A percentile compares a stretch with the other conserved stretches of the same genome.
Evolutionary conservation across 345 rosid genomes (phyloP).

Genomic region (Citrus reticulata): DNA sequence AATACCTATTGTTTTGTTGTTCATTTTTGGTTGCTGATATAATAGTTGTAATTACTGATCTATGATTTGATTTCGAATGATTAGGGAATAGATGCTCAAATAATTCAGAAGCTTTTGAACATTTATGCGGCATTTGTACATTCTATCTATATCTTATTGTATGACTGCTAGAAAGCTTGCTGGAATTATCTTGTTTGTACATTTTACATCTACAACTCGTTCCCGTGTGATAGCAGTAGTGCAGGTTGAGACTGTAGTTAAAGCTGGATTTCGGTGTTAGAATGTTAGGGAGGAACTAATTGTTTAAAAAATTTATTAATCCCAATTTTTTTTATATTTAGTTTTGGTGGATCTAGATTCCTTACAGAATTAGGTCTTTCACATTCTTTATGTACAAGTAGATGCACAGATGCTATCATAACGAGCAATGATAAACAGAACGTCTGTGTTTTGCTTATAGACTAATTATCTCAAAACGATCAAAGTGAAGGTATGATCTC

Average conservation of each 20-base stretch:
- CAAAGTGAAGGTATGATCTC: background rate
- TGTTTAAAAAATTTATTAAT: background rate
- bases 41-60: background rate
- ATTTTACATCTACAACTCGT: background rate
- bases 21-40: background rate
- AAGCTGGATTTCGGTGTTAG: background rate
- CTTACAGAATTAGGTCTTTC: background rate
- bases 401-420: background rate
- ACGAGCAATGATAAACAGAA: background rate
- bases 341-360: background rate
- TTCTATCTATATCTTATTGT: background rate
- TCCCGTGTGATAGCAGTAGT: background rate
- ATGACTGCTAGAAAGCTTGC: background rate
- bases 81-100: background rate
- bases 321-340: background rate
- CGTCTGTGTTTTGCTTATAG: background rate
- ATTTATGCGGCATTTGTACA: background rate
- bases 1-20: background rate
- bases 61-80: background rate
- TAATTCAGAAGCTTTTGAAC: background rate
- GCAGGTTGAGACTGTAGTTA: background rate
- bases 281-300: background rate
- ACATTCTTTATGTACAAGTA: background rate
- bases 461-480: background rate
- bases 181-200: background rate